Evolutionary conservation across 225 moss, liverwort and hornwort species (phyloP).

Genomic region (Straminergon stramineum): DNA sequence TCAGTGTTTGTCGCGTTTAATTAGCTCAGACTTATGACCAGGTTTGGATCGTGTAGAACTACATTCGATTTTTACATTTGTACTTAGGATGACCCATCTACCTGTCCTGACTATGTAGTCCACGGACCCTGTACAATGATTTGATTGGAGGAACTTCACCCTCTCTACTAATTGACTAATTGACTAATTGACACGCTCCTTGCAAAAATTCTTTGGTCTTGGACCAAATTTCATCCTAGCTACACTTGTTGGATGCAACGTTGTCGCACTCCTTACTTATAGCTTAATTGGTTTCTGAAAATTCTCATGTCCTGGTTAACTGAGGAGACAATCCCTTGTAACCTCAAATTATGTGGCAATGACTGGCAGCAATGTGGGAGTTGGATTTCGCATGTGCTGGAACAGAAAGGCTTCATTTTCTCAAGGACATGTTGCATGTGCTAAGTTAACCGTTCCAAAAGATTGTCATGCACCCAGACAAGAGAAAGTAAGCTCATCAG

Average conservation of each 20-base stretch:
- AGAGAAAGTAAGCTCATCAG: not conserved
- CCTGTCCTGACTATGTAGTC: not conserved
- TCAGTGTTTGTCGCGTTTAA: not conserved
- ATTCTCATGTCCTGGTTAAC: not conserved
- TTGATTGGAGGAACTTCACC: not conserved
- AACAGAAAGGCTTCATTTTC: not conserved
- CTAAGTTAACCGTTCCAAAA: not conserved
- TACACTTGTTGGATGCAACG: not conserved
- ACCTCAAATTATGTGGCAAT: not conserved
- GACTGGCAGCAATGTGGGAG: not conserved
- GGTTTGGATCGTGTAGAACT: not conserved
- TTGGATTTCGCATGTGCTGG: not conserved
- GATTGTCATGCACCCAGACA: not conserved
- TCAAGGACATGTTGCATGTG: not conserved
- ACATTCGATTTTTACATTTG: conserved; percentile 10
- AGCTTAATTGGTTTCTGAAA: not conserved
- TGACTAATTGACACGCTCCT: not conserved
- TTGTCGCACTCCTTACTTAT: not conserved
- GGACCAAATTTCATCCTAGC: not conserved
- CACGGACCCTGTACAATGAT: not conserved
- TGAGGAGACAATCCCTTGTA: not conserved
- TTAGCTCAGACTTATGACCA: not conserved
- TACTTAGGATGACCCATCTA: not conserved
- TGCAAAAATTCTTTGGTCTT: not conserved
- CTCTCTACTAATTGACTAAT: not conserved